Evolutionary conservation across 2,329 filamentous ascomycete genomes (phyloP), one percentile per base, ranked within the genome.

Genomic region (Epichloe scottii): DNA sequence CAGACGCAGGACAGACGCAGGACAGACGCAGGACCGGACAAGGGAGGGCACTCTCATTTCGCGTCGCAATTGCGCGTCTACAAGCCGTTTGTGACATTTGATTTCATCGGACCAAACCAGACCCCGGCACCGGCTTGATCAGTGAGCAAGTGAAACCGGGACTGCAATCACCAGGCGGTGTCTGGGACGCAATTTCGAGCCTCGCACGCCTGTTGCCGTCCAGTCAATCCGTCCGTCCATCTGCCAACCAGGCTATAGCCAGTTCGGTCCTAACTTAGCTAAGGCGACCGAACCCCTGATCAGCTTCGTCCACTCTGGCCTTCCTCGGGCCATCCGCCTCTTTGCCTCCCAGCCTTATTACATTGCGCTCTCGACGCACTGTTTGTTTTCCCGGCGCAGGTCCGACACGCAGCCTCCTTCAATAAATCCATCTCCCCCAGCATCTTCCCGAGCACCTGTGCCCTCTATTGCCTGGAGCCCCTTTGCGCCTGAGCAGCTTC

Each of bases 401-500:
- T 38, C 49, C 40, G 51, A 34, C 33, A 48, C 49, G 30, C 52
- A 49, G 38, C 38, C 42, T 23, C 37, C 33, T 46, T n/a, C 38
- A n/a, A 39, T 17, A 12, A n/a, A 50, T 21, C 34, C 34, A 37
- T 17, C 43, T 6, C 39, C n/a, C 47, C 41, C 33, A 48, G 10
- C 37, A 35, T 30, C 11, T 14, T 43, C 19, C 42, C 46, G 30
- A 51, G 17, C 44, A 39, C 23, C 50, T 14, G n/a, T 50, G 7
- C 44, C 48, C n/a, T 21, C 15, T 15, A 15, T 52, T 19, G 19
- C 43, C 23, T 48, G 46, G 34, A 47, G 38, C 42, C 35, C 35
- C 50, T 34, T 50, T 50, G 44, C 53, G 53, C 42, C 50, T 41
- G 50, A 52, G 53, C 47, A 48, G 52, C 46, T 49, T 51, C 49